phyloP scores from a whole-genome alignment of 345 rosid species.

The Aurinia saxatilis region DNA sequence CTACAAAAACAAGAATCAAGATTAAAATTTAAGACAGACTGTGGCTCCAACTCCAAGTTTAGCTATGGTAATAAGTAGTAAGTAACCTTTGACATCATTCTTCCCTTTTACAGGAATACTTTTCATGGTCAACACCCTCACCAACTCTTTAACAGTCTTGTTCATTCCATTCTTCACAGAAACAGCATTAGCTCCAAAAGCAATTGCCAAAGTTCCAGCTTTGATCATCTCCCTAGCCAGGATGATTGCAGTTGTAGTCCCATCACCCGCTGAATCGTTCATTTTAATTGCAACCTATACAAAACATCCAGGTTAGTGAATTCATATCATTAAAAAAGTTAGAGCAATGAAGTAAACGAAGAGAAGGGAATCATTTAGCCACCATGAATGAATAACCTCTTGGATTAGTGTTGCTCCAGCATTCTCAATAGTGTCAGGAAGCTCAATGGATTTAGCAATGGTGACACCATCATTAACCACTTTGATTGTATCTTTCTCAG shows the following conservation, averaged over 20 bases:
- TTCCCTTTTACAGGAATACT: constrained; percentile 61
- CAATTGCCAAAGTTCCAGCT: constrained; percentile 58
- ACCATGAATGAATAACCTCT: constrained; percentile 81
- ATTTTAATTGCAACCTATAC: constrained; percentile 69
- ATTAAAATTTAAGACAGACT: neutral
- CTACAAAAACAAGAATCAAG: constrained; percentile 33
- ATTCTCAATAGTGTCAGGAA: constrained; percentile 70
- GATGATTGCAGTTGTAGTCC: constrained; percentile 78
- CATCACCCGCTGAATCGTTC: constrained; percentile 89
- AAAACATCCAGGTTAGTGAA: neutral
- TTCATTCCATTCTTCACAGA: constrained; percentile 63
- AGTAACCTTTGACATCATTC: constrained; percentile 58
- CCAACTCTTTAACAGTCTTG: constrained; percentile 50
- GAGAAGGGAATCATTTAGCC: constrained; percentile 31
- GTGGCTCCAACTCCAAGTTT: neutral
- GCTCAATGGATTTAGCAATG: constrained; percentile 63
- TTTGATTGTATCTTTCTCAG: constrained; percentile 49
- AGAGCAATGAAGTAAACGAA: neutral
- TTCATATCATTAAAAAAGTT: neutral
- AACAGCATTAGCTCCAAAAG: constrained; percentile 82
- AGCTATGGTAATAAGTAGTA: neutral
- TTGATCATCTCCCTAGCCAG: constrained; percentile 79
- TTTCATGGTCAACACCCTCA: constrained; percentile 37
- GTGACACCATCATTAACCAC: constrained; percentile 88
- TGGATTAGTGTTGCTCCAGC: constrained; percentile 70